Conservation (phyloP, 164 flowering plant species). For the Taxillus chinensis region DNA sequence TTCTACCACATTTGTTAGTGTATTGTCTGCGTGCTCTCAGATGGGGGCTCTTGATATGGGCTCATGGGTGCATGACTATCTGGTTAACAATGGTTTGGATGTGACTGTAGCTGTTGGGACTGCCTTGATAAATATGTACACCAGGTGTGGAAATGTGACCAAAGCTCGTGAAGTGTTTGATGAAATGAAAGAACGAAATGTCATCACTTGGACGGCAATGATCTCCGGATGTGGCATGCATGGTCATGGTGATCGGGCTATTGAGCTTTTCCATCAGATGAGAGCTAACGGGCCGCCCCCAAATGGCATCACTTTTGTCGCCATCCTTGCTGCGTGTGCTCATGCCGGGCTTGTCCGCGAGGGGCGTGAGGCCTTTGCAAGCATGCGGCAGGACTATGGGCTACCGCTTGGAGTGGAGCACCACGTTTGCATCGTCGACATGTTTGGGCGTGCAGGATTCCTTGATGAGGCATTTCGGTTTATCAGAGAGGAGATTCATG, state of each 20-base stretch:
- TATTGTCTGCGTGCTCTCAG: constrained; percentile 62
- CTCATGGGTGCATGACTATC: constrained; percentile 38
- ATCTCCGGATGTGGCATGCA: constrained; percentile 69
- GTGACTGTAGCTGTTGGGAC: constrained; percentile 47
- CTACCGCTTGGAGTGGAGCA: constrained; percentile 52
- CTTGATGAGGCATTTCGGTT: constrained; percentile 43
- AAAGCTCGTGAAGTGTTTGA: constrained; percentile 55
- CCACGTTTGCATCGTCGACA: constrained; percentile 70
- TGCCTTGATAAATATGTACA: constrained; percentile 59
- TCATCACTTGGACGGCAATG: constrained; percentile 72
- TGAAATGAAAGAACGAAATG: constrained; percentile 43
- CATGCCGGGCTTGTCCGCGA: constrained; percentile 57
- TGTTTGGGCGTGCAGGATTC: constrained; percentile 70
- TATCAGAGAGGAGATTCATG: constrained; percentile 19
- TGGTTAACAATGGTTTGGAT: constrained; percentile 22
- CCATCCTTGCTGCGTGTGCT: constrained; percentile 66
- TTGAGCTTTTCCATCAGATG: constrained; percentile 48
- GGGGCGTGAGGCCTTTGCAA: constrained; percentile 29
- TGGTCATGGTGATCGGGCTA: constrained; percentile 48
- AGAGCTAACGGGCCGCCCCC: constrained; percentile 31
- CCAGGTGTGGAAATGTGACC: constrained; percentile 49
- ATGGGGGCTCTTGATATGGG: constrained; percentile 54
- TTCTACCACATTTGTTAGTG: constrained; percentile 50
- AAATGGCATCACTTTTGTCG: constrained; percentile 52
- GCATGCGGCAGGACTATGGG: constrained; percentile 35